A percentile compares a stretch with the other conserved stretches of the same genome.
These are phyloP conservation scores for Diddensiella caesifluorescens DNA, from an alignment of 805 yeast species.

Conservation along the genomic window DNA sequence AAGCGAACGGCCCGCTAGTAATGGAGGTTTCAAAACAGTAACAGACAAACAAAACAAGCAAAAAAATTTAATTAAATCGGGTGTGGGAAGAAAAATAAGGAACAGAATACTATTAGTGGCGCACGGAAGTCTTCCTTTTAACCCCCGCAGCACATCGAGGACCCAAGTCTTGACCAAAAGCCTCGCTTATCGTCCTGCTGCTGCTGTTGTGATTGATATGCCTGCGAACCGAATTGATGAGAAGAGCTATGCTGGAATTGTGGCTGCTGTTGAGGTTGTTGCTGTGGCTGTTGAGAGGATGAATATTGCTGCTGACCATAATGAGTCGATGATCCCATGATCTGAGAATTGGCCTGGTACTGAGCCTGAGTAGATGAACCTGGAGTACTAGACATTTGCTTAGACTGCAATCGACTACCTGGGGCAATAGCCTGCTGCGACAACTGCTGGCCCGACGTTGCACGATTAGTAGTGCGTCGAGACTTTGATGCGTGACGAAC, in stretches of 20 bases:
- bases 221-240: conserved; percentile 10
- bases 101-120: background rate
- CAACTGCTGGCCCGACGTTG: conserved; percentile 4
- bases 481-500: conserved; percentile 32
- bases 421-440: conserved; percentile 2
- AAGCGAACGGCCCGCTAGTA: background rate
- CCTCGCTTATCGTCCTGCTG: conserved; percentile 25
- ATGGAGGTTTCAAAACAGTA: background rate
- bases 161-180: conserved; percentile 28
- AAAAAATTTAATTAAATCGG: background rate
- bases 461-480: conserved; percentile 23
- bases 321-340: conserved; percentile 16
- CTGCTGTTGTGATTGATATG: conserved; percentile 6
- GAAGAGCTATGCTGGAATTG: conserved; percentile 19
- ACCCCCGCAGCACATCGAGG: conserved; percentile 32
- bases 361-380: conserved; percentile 19
- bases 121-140: conserved; percentile 11
- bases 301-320: conserved; percentile 20
- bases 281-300: conserved; percentile 15
- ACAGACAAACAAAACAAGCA: background rate
- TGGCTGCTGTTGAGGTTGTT: conserved; percentile 15
- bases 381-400: conserved; percentile 18
- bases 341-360: conserved; percentile 19
- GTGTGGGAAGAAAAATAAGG: background rate
- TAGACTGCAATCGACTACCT: conserved; percentile 18